Percentiles rank a stretch among this genome's conserved stretches.
Evolutionary conservation across 495 filamentous ascomycete genomes (phyloP).

Genomic region (Thermothielavioides terrestris): DNA sequence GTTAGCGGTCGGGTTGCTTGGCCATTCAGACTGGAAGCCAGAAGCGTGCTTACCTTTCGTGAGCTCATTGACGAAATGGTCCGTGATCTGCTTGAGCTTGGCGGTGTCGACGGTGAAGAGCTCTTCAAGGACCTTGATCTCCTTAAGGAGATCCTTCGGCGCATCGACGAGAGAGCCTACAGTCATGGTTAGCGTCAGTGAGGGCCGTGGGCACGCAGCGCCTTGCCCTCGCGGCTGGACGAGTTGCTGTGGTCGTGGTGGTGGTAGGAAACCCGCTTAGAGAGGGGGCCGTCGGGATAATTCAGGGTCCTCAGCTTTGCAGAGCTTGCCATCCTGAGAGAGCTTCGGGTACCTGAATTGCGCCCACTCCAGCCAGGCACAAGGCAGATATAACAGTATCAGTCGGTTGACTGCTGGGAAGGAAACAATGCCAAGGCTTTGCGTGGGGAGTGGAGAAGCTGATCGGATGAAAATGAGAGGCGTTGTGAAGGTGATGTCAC

Average conservation of each 20-base stretch:
- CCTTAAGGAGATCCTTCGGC: slow-evolving; percentile 72
- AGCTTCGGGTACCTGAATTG: background rate
- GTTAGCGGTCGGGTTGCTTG: slow-evolving; percentile 1
- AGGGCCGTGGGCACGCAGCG: slow-evolving; percentile 1
- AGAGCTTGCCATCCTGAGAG: slow-evolving; percentile 5
- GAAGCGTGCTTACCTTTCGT: slow-evolving; percentile 54
- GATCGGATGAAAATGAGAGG: background rate
- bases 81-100: slow-evolving; percentile 82
- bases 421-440: slow-evolving; percentile 1
- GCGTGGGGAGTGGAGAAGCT: background rate
- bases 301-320: slow-evolving; percentile 12
- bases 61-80: slow-evolving; percentile 82
- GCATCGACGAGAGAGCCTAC: slow-evolving; percentile 40
- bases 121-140: slow-evolving; percentile 82
- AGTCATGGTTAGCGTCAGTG: slow-evolving; percentile 20
- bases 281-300: slow-evolving; percentile 9
- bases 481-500: slow-evolving; percentile 4
- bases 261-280: slow-evolving; percentile 6
- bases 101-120: slow-evolving; percentile 67
- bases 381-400: background rate
- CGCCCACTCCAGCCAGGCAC: background rate
- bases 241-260: slow-evolving; percentile 9
- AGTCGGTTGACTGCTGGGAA: background rate
- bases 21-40: background rate
- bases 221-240: slow-evolving; percentile 22